Conservation (phyloP, 139 green algal species). For the Pseudopediastrum boryanum region DNA sequence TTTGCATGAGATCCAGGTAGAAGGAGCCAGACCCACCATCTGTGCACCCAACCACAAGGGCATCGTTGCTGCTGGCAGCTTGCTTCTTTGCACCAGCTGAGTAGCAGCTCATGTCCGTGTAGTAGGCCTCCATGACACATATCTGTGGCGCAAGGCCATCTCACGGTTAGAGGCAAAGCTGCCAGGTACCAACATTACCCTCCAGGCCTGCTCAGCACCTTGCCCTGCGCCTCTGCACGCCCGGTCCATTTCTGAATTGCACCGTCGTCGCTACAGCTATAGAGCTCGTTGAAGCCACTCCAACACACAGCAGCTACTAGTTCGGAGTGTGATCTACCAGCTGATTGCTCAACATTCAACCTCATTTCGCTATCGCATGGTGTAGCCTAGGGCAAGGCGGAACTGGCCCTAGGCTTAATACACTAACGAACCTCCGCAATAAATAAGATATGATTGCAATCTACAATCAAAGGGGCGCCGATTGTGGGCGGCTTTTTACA, state of each 20-base stretch:
- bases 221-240: slow-evolving; percentile 56
- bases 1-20: not conserved
- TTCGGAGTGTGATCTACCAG: slow-evolving; percentile 65
- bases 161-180: not conserved
- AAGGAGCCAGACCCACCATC: slow-evolving; percentile 54
- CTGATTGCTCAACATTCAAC: no score
- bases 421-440: no score
- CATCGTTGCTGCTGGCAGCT: slow-evolving; percentile 50
- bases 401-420: no score
- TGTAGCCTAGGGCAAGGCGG: no score
- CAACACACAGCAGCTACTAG: slow-evolving; percentile 59
- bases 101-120: slow-evolving; percentile 73
- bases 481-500: no score
- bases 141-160: slow-evolving; percentile 45
- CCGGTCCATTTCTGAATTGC: slow-evolving; percentile 64
- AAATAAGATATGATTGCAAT: no score
- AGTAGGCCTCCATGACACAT: slow-evolving; percentile 60
- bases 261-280: slow-evolving; percentile 67
- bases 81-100: slow-evolving; percentile 56
- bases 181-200: not conserved
- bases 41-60: slow-evolving; percentile 70
- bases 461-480: no score
- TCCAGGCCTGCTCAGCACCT: slow-evolving; percentile 37
- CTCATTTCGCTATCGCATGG: no score
- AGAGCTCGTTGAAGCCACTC: slow-evolving; percentile 57